phyloP scores from a whole-genome alignment of 176 grass and related monocot genomes.

The Lolium multiflorum region DNA sequence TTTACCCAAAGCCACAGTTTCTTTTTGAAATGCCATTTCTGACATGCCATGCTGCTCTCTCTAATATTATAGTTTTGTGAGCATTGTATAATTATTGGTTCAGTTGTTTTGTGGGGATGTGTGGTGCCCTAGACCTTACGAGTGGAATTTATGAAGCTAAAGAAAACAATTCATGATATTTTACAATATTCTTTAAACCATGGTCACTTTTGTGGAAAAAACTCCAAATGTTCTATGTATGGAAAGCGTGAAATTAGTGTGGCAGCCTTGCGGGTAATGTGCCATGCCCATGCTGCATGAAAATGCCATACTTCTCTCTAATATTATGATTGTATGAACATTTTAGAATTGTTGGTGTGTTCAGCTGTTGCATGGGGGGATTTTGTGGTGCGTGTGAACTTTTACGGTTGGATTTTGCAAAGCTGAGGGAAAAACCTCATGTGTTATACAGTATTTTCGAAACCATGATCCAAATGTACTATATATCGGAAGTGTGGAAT shows the following conservation, averaged over 20 bases:
- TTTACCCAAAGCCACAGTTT: constrained; percentile 26
- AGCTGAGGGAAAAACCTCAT: neutral
- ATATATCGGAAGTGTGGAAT: neutral
- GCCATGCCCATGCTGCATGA: too few species aligned
- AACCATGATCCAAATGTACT: neutral
- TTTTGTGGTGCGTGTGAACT: neutral
- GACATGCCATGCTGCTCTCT: constrained; percentile 27
- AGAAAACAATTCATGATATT: neutral
- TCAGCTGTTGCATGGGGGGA: too few species aligned
- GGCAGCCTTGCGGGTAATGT: neutral
- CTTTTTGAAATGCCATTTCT: constrained; percentile 19
- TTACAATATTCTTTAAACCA: neutral
- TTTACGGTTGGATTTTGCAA: constrained; percentile 19
- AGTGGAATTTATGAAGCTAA: constrained; percentile 25
- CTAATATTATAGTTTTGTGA: constrained; percentile 36
- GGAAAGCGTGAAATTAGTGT: neutral
- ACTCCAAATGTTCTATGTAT: neutral
- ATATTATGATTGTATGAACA: constrained; percentile 36
- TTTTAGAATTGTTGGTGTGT: constrained; percentile 17
- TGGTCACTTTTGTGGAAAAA: neutral
- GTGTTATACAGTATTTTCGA: neutral
- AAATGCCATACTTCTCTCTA: constrained; percentile 22
- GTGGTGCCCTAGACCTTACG: neutral
- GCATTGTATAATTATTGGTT: constrained; percentile 23
- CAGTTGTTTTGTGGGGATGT: neutral